Evolutionary conservation across 352 stramenopile species (phyloP).

Genomic region (Pythium coloratum): DNA sequence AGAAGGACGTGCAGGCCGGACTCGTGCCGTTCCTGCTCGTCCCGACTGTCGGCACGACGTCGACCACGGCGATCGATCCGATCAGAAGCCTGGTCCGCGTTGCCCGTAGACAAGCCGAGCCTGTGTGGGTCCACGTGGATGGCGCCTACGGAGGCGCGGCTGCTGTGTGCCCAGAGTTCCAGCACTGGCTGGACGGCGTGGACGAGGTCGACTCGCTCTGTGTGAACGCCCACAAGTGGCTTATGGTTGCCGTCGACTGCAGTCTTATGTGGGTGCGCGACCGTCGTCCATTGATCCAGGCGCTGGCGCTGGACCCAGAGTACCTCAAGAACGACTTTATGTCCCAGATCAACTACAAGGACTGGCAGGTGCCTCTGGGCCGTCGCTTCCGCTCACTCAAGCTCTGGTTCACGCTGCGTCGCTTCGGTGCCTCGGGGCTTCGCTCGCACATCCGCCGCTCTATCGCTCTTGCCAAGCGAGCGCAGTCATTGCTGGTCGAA

Average conservation of each 20-base stretch:
- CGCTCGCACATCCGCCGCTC: conserved; percentile 54
- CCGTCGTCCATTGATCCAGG: conserved; percentile 51
- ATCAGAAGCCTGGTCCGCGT: conserved; percentile 44
- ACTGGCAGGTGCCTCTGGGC: conserved; percentile 77
- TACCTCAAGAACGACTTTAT: conserved; percentile 79
- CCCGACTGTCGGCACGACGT: conserved; percentile 66
- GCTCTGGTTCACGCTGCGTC: conserved; percentile 70
- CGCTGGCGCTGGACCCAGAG: conserved; percentile 57
- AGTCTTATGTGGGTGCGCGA: conserved; percentile 69
- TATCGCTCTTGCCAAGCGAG: conserved; percentile 42
- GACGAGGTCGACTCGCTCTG: conserved; percentile 72
- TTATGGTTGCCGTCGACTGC: conserved; percentile 66
- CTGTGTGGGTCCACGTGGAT: conserved; percentile 69
- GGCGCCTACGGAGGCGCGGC: conserved; percentile 61
- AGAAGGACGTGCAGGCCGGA: conserved; percentile 43
- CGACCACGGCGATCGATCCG: conserved; percentile 56
- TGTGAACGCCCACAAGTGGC: conserved; percentile 79
- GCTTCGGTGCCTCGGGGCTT: conserved; percentile 55
- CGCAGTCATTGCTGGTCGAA: conserved; percentile 38
- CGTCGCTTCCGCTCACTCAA: conserved; percentile 71
- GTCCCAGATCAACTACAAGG: conserved; percentile 59
- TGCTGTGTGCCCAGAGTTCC: conserved; percentile 52
- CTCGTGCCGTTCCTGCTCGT: conserved; percentile 63
- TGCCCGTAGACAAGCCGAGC: conserved; percentile 34
- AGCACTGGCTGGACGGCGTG: conserved; percentile 48